Percentiles rank a stretch among this genome's conserved stretches.
Evolutionary conservation across 2,329 filamentous ascomycete species (phyloP).

Genomic region (Epichloe brachyelytri): DNA sequence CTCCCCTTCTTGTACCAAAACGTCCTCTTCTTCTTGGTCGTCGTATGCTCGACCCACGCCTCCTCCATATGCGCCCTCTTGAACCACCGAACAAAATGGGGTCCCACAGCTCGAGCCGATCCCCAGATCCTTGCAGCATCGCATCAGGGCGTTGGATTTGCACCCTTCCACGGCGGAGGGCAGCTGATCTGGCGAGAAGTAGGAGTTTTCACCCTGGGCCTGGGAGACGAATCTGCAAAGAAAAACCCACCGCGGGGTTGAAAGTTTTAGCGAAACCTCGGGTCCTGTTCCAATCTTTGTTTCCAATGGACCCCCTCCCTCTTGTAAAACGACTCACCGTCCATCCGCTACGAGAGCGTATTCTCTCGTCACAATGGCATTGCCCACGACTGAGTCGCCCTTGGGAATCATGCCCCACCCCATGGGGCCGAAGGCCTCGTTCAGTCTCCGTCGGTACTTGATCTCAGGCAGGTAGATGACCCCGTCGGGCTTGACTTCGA

Average conservation of each 20-base stretch:
- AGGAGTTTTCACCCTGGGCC: conserved; percentile 86
- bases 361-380: conserved; percentile 71
- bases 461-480: conserved; percentile 96
- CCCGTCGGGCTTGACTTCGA: conserved; percentile 96
- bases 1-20: conserved; percentile 72
- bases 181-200: conserved; percentile 80
- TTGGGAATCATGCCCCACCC: conserved; percentile 90
- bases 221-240: conserved; percentile 70
- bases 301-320: no score
- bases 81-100: conserved; percentile 74
- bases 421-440: conserved; percentile 83
- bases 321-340: conserved; percentile 42
- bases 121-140: conserved; percentile 95
- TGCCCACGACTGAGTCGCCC: conserved; percentile 74
- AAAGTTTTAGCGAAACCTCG: no score
- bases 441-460: conserved; percentile 87
- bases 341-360: conserved; percentile 85
- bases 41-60: conserved; percentile 77
- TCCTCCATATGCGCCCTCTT: conserved; percentile 63
- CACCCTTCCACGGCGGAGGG: conserved; percentile 92
- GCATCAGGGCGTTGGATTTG: conserved; percentile 95
- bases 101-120: conserved; percentile 93
- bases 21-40: conserved; percentile 80
- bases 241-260: not conserved
- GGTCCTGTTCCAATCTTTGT: no score